Base-by-base conservation (phyloP, 192 early-diverging fungal genomes). In the Kappamyces sp. region DNA sequence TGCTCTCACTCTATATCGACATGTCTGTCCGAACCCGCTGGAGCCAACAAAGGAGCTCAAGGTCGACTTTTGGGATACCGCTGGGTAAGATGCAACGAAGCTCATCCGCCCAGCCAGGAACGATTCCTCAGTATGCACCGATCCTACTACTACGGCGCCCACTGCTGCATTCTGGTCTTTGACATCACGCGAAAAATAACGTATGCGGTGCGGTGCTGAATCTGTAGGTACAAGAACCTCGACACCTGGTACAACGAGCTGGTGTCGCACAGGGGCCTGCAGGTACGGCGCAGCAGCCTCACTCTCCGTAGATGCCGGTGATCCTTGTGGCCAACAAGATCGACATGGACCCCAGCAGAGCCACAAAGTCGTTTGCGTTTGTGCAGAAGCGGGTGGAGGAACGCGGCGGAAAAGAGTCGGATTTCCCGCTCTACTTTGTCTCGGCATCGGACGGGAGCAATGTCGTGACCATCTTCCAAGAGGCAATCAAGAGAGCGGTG, bases 301-400 rank as follows among this genome's bases (percentile, higher is more conserved):
- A 65, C 40, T 54, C 32, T n/a, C 38, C 45, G 34, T 52, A 70
- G 45, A 64, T 81, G 37, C 80, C 80, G 6, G 61, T 83, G 11
- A 63, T 83, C 9, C 66, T 81, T 5, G 66, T 83, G 14, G 80
- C 80, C n/a, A 83, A 83, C 65, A 83, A 83, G 58, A 69, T 83
- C 34, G 80, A 83, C 62, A 63, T 71, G 41, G 76, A 83, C 50
- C 76, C 74, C 8, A 61, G 64, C 7, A 78, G 73, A n/a, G 78
- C 78, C 2, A 59, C 57, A 33, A 81, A 71, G 47, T 47, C 59
- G 35, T 83, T 76, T 58, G 78, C 63, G 14, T 83, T 83, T 57
- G 59, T 80, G 11, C 71, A 77, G 41, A 43, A 66, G 42, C 54
- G 66, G 22, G 47, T 66, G 31, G 46, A 47, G 7, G 66, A 71